Evolutionary conservation across 2,329 filamentous ascomycete genomes (phyloP), one percentile per base, ranked within the genome.

Genomic region (Xylariales sp.): DNA sequence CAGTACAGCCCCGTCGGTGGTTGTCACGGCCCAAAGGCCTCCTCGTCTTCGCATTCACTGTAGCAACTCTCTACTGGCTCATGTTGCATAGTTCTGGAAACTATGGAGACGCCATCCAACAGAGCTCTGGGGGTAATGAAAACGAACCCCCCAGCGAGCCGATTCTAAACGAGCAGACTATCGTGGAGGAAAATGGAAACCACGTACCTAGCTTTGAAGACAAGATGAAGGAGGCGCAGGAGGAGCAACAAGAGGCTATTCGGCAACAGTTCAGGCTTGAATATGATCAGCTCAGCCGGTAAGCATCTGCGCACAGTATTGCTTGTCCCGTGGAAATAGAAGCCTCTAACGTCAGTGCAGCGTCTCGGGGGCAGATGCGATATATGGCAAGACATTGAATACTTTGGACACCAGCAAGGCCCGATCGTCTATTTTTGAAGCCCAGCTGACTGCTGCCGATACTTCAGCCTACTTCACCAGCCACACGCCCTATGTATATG

Each of bases 331-430:
- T 28, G 1, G 12, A 46, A 78, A 71, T 74, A n/a, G 39, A 78
- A 50, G 23, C 18, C 10, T 70, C 71, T 78, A 73, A 75, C 64
- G 9, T 2, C 39, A 30, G 32, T 53, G 68, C 71, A 86, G 83
- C 45, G 74, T 82, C 67, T 79, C 81, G 16, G 81, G 80, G 30
- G 83, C 83, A 14, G 84, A 86, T 64, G 81, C 83, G 8, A 82
- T 89, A n/a, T 89, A 87, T 72, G 86, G 86, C 23, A 86, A 84
- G 63, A 89, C 86, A 0, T 76, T 89, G 16, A 79, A 81, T 23
- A 81, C 80, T 7, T 77, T 89, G 10, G 78, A 81, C 48, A 75
- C 79, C 43, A 78, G 80, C 62, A 81, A 83, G 30, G 30, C 68
- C 57, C 73, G 73, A 68, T 74, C 64, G 46, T 63, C 66, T 52